A percentile compares a stretch with the other conserved stretches of the same genome.
Conservation (phyloP, 2,329 filamentous ascomycete genomes). For the Didymella pomorum region DNA sequence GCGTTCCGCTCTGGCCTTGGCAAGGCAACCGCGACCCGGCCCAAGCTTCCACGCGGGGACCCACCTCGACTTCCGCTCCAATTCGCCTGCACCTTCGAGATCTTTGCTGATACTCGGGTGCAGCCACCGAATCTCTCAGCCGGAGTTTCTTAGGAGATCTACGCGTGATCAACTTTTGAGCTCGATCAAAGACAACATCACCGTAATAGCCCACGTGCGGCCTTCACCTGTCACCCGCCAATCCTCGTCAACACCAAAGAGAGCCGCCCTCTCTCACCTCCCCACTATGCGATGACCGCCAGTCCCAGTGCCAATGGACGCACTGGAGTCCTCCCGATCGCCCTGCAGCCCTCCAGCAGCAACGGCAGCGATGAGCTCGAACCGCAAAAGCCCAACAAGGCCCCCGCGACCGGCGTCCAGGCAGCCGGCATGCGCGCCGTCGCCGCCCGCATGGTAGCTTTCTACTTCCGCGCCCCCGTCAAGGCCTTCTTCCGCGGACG, state of each 20-base stretch:
- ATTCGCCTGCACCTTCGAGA: background rate
- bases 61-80: slow-evolving; percentile 2
- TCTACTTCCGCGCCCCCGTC: slow-evolving; percentile 89
- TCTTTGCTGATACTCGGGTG: background rate
- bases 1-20: slow-evolving; percentile 14
- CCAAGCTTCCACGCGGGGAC: slow-evolving; percentile 18
- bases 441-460: slow-evolving; percentile 82
- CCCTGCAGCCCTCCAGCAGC: slow-evolving; percentile 22
- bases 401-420: slow-evolving; percentile 75
- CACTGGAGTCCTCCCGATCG: slow-evolving; percentile 43
- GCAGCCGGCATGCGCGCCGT: slow-evolving; percentile 85
- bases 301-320: slow-evolving; percentile 47
- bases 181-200: background rate
- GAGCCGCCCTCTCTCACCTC: slow-evolving; percentile 24
- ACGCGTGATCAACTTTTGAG: too few relatives aligned
- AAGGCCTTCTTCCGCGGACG: slow-evolving; percentile 92
- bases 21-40: slow-evolving; percentile 6
- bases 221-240: slow-evolving; percentile 8
- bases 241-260: slow-evolving; percentile 5
- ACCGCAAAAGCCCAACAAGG: slow-evolving; percentile 58
- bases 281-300: slow-evolving; percentile 48
- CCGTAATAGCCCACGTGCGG: slow-evolving; percentile 24
- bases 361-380: slow-evolving; percentile 26
- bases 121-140: background rate
- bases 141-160: too few relatives aligned